Percentiles rank a stretch among this genome's conserved stretches.
Evolutionary conservation across 495 filamentous ascomycete species (phyloP).

Genomic region (Penicillium ucsense): DNA sequence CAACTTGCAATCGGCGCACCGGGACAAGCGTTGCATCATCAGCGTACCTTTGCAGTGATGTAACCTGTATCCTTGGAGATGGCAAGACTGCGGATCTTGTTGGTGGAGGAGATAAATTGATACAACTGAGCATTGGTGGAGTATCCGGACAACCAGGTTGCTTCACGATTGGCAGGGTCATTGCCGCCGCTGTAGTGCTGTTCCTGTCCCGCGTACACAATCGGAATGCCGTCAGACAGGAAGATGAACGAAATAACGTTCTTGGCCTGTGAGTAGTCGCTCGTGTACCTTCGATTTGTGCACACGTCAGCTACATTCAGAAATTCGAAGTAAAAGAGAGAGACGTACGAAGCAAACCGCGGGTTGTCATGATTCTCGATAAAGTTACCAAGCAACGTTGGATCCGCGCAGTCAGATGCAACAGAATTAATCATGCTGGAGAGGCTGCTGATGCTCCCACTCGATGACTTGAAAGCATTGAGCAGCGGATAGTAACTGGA

Average conservation of each 20-base stretch:
- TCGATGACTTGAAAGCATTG: conserved; percentile 49
- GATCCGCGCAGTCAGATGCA: conserved; percentile 45
- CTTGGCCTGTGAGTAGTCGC: conserved; percentile 44
- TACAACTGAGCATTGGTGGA: conserved; percentile 51
- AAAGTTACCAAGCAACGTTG: conserved; percentile 62
- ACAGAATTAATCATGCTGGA: conserved; percentile 50
- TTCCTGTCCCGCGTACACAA: conserved; percentile 64
- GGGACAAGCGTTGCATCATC: not conserved
- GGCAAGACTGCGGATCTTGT: conserved; percentile 50
- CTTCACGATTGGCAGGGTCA: conserved; percentile 65
- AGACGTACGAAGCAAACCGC: conserved; percentile 48
- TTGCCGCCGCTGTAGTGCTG: conserved; percentile 56
- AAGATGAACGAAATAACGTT: conserved; percentile 65
- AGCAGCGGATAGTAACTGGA: conserved; percentile 46
- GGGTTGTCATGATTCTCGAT: conserved; percentile 73
- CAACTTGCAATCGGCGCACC: not conserved
- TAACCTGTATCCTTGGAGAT: conserved; percentile 39
- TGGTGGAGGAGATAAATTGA: conserved; percentile 45
- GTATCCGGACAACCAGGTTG: conserved; percentile 63
- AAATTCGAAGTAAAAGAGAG: too few relatives aligned
- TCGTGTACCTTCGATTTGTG: conserved; percentile 30
- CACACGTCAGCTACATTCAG: not conserved
- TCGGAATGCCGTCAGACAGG: conserved; percentile 58
- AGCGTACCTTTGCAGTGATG: conserved; percentile 31
- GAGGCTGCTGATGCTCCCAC: conserved; percentile 47